Base-by-base conservation (phyloP, 106 monocot species). In the Gastrodia elata region DNA sequence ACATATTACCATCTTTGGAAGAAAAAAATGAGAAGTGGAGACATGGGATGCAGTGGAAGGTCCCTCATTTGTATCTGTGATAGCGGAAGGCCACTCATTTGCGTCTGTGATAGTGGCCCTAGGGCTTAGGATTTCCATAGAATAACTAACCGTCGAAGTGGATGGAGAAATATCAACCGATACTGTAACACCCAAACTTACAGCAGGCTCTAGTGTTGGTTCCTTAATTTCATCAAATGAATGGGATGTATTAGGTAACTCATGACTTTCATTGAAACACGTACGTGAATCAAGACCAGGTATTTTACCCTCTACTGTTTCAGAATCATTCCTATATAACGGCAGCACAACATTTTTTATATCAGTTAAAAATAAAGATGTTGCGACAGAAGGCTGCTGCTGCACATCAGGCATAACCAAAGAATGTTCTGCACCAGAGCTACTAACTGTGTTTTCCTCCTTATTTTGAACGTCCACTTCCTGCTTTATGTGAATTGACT, bases 1-100 rank as follows among this genome's bases (percentile, higher is more conserved):
- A 64, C 58, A 74, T 39, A 85, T 73, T 20, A 64, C 64, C 86
- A 97, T 86, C 84, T 90, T 97, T 55, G 92, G 88, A 74, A 90
- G 86, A 26, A 76, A 20, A 84, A 70, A 70, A 42, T 80, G 87
- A 6, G 48, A 69, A 41, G 78, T 74, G 64, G 77, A 30, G 13
- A 64, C 34, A 82, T 70, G 36, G 68, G 78, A 78, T 65, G 48
- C 58, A 70, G 81, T 35, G 61, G 74, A 75, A 41, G 84, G 68
- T 6, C 59, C 22, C 48, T 83, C 81, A 28, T 37, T 73, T 56
- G 81, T 78, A 80, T 91, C 91, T 40, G 68, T 32, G 58, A 56
- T 27, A 59, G 77, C 36, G 78, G 64, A 75, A 41, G 84, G 68
- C 4, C 59, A 18, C 48, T 83, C 81, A 28, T 37, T 73, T 56